Evolutionary conservation across 768 basidiomycete genomes (phyloP), one percentile per base, ranked within the genome.

Genomic region (Auricularia sp.): DNA sequence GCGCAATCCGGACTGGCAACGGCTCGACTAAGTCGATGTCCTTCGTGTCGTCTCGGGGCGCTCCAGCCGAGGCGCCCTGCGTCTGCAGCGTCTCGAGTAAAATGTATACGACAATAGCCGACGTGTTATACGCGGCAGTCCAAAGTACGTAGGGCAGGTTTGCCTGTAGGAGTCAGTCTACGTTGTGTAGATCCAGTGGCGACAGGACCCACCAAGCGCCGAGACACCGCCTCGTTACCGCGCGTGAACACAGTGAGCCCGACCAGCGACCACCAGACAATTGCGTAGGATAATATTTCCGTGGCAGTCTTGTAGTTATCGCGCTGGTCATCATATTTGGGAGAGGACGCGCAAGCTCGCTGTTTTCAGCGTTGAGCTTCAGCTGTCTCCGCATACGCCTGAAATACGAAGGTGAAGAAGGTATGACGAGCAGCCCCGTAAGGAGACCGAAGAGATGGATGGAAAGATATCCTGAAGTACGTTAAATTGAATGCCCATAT

Each of bases 81-180:
- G 21, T 36, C 12, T 70, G 63, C 73, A 70, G 74, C 63, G 89
- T 80, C 68, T 98, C 91, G 53, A 97, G 75, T 29, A 86, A 66
- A 51, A 94, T 79, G 76, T 97, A 96, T 12, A 83, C 85, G 4
- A 93, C 79, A 16, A 98, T 76, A 77, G 93, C 93, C 2, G 86
- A 82, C 0, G 87, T 87, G 72, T 98, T 98, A 84, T 84, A 96
- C 10, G 91, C 93, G 1, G 84, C 82, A 7, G 90, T 82, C 93
- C 95, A 98, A 18, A 93, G 74, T 42, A 94, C 85, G 74, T 99
- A 98, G 3, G 90, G 81, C 36, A 93, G 69, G 70, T 98, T 98
- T 56, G 87, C 91, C 94, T 95, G 68, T 18, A 29, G 53, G 21
- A 39, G 39, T 39, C 61, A 39, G 16, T 43, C 36, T 43, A 23